These are phyloP conservation scores for Sanghuangporus sanghuang DNA, from an alignment of 1,284 basidiomycete genomes.

Conservation along the genomic window DNA sequence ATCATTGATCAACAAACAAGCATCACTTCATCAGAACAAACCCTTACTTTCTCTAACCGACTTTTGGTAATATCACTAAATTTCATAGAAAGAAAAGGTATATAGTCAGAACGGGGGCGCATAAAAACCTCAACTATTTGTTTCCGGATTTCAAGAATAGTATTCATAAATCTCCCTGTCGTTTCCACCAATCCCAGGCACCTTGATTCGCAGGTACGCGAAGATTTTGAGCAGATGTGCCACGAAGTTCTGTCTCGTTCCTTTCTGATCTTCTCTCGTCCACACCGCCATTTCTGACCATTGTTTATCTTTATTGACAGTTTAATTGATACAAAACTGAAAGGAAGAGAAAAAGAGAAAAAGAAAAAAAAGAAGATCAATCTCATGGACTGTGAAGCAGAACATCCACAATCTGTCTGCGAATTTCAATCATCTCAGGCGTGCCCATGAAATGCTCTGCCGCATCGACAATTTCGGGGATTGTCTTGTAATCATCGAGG, in stretches of 20 bases:
- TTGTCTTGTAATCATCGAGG: background rate
- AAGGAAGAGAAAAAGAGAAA: background rate
- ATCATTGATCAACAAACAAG: background rate
- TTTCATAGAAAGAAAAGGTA: background rate
- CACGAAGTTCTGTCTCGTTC: too few species aligned
- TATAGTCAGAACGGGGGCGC: background rate
- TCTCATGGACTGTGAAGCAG: background rate
- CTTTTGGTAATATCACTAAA: background rate
- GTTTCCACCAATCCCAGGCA: too few species aligned
- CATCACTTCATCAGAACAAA: background rate
- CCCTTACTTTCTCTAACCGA: too few species aligned
- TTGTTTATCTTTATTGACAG: too few species aligned
- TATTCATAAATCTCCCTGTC: too few species aligned
- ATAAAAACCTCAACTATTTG: too few species aligned
- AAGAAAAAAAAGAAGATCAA: background rate
- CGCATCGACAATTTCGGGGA: background rate
- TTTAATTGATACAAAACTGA: too few species aligned
- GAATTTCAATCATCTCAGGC: background rate
- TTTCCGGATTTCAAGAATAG: too few species aligned
- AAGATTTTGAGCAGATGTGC: too few species aligned
- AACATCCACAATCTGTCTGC: background rate
- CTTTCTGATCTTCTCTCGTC: too few species aligned
- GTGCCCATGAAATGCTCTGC: background rate
- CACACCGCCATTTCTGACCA: too few species aligned
- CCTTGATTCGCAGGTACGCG: too few species aligned